Conservation (phyloP, 345 rosid species). For the Arabidopsis suecica region DNA sequence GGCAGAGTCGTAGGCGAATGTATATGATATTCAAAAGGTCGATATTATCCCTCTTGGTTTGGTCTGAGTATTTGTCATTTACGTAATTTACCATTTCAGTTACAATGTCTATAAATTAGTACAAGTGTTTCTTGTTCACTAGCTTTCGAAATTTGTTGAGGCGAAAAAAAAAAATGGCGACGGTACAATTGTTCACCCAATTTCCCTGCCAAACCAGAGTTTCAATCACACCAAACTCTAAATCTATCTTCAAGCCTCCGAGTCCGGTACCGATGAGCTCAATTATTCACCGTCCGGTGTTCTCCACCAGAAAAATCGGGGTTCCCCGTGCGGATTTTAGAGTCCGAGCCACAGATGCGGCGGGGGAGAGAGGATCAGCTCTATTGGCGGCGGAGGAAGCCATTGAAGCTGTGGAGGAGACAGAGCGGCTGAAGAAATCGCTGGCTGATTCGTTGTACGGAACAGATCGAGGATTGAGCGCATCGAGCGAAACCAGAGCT, state of each 20-base stretch:
- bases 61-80: not conserved
- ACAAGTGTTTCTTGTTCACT: not conserved
- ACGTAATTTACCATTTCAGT: not conserved
- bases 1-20: slow-evolving; percentile 16
- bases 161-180: slow-evolving; percentile 50
- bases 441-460: slow-evolving; percentile 77
- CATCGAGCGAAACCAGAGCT: slow-evolving; percentile 83
- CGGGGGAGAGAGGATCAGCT: slow-evolving; percentile 34
- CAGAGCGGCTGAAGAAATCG: slow-evolving; percentile 61
- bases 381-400: slow-evolving; percentile 50
- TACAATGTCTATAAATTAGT: slow-evolving; percentile 14
- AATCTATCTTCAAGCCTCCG: slow-evolving; percentile 26
- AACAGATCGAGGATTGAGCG: slow-evolving; percentile 73
- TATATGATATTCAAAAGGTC: not conserved
- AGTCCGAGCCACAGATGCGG: slow-evolving; percentile 36
- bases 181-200: slow-evolving; percentile 50
- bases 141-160: slow-evolving; percentile 20
- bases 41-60: not conserved
- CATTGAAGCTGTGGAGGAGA: slow-evolving; percentile 53
- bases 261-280: slow-evolving; percentile 28
- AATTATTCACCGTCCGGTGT: slow-evolving; percentile 10
- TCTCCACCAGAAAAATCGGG: slow-evolving; percentile 11
- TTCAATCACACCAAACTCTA: slow-evolving; percentile 13
- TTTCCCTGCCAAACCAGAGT: slow-evolving; percentile 51
- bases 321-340: slow-evolving; percentile 43